Percentiles rank a stretch among this genome's conserved stretches.
Evolutionary conservation across 1,139 yeast species (phyloP).

Genomic region (Hyphopichia khmerensis): DNA sequence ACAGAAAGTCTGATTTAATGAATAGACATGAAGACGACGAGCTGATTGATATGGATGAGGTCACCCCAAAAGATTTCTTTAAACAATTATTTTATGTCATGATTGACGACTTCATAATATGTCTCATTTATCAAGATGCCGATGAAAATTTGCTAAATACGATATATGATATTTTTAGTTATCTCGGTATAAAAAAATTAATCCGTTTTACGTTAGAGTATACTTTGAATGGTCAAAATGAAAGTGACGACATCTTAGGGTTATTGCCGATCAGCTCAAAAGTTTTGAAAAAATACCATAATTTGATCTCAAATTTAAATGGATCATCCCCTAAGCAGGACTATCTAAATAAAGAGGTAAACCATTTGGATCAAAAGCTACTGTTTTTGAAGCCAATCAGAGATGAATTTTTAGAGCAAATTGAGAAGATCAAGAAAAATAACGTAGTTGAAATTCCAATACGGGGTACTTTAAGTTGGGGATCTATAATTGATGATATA

Average conservation of each 20-base stretch:
- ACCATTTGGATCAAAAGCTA: slow-evolving; percentile 13
- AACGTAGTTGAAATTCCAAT: slow-evolving; percentile 7
- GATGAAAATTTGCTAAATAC: slow-evolving; percentile 53
- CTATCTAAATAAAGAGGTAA: background rate
- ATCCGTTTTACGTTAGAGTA: slow-evolving; percentile 68
- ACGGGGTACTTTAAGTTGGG: slow-evolving; percentile 18
- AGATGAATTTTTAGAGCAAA: slow-evolving; percentile 27
- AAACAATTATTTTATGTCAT: slow-evolving; percentile 35
- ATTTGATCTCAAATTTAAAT: background rate
- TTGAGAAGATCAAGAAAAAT: slow-evolving; percentile 10
- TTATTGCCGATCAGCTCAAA: slow-evolving; percentile 25
- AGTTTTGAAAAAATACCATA: slow-evolving; percentile 9
- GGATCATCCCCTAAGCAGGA: background rate
- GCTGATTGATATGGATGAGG: background rate
- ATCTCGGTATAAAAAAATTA: slow-evolving; percentile 48
- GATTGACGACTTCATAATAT: slow-evolving; percentile 54
- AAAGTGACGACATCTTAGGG: slow-evolving; percentile 47
- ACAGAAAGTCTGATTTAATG: slow-evolving; percentile 2
- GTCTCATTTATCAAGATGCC: slow-evolving; percentile 63
- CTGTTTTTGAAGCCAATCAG: slow-evolving; percentile 28
- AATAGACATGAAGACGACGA: slow-evolving; percentile 7
- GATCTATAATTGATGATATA: slow-evolving; percentile 22
- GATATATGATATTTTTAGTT: slow-evolving; percentile 48
- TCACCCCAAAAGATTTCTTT: slow-evolving; percentile 16
- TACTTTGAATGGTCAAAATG: slow-evolving; percentile 47